Base-by-base conservation (phyloP, 192 early-diverging fungal genomes). In the Polychytrium aggregatum region DNA sequence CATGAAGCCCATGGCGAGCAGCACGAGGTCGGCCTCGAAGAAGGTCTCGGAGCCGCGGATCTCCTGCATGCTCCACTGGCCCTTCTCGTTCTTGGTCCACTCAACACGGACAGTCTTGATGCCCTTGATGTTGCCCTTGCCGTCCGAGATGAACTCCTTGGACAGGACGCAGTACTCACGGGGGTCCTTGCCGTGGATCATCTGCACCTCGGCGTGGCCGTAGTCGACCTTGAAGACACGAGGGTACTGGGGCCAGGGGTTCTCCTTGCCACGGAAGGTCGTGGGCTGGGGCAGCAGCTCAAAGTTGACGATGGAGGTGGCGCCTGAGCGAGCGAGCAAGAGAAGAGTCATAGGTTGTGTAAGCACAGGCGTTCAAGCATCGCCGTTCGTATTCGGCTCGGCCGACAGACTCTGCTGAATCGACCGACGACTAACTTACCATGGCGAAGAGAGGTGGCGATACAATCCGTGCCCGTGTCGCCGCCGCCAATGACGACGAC, bases 401-500 rank as follows among this genome's bases (percentile, higher is more conserved):
- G n/a, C n/a, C n/a, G n/a, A n/a, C n/a, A n/a, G n/a, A n/a, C n/a
- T n/a, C n/a, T n/a, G n/a, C n/a, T n/a, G n/a, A n/a, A n/a, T n/a
- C n/a, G n/a, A n/a, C n/a, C n/a, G n/a, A n/a, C n/a, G n/a, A n/a
- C n/a, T n/a, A 18, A 41, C 41, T 59, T 56, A 65, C 59, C 90
- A 48, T 93, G 88, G 44, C 93, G 84, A 26, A 93, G 68, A 10
- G 91, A 81, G 16, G 95, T 96, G 41, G 82, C 95, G 43, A 94
- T 90, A 65, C 92, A 96, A 58, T 98, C 95, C 56, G 82, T 88
- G 56, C 90, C 92, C 10, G 95, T 98, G 60, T 96, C 95, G 46
- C 95, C 95, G 53, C 90, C 95, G 64, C 95, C 95, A 75, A 98
- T 95, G 20, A 98, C 91, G 46, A 98, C 72, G 0, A 98, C 95